These are phyloP conservation scores for Sugiyamaella pinicola DNA, from an alignment of 1,139 yeast species.

Conservation along the genomic window DNA sequence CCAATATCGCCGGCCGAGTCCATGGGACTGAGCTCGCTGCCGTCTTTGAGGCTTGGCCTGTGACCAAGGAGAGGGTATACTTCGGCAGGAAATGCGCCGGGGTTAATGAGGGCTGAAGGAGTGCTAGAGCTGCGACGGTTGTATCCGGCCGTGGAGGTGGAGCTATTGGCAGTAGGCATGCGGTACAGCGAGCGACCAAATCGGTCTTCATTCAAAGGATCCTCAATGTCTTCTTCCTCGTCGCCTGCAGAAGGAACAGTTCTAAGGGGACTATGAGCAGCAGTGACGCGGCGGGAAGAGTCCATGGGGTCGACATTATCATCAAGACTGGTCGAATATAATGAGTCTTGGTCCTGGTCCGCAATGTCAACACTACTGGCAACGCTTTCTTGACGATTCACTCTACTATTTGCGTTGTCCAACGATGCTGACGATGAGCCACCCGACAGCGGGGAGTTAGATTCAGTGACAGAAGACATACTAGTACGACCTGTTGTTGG, in stretches of 20 bases:
- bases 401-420: neutral
- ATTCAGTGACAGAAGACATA: constrained; percentile 10
- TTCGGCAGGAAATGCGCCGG: constrained; percentile 21
- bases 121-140: constrained; percentile 20
- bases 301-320: constrained; percentile 20
- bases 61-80: constrained; percentile 25
- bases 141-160: constrained; percentile 8
- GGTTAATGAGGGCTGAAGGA: constrained; percentile 15
- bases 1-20: constrained; percentile 30
- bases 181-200: constrained; percentile 15
- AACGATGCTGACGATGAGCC: neutral
- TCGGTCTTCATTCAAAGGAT: neutral
- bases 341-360: constrained; percentile 22
- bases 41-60: constrained; percentile 24
- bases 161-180: constrained; percentile 11
- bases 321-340: constrained; percentile 3
- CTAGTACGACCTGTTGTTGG: constrained; percentile 4
- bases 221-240: neutral
- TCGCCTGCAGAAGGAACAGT: neutral
- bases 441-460: neutral
- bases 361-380: constrained; percentile 30
- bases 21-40: constrained; percentile 25
- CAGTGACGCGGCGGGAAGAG: neutral
- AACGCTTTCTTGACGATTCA: constrained; percentile 22
- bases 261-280: neutral